Percentiles rank a stretch among this genome's conserved stretches.
Evolutionary conservation across 768 basidiomycete genomes (phyloP).

Genomic region (Suillus fuscotomentosus): DNA sequence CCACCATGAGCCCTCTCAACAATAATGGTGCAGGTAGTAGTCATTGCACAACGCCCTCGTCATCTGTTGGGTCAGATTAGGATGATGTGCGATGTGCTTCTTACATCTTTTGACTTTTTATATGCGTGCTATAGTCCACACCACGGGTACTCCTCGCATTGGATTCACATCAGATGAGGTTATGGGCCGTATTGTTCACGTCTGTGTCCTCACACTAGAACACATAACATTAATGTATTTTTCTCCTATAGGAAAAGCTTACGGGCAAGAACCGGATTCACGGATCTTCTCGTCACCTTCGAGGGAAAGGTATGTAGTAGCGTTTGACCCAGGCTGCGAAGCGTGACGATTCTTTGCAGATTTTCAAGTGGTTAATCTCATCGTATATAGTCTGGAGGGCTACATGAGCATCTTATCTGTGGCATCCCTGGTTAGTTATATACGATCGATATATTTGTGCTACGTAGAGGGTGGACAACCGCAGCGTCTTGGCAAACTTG

Average conservation of each 20-base stretch:
- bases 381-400: background rate
- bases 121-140: no score
- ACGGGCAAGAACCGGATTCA: background rate
- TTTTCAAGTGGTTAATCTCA: background rate
- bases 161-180: background rate
- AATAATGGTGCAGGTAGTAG: no score
- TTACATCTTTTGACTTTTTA: no score
- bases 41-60: no score
- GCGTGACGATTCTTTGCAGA: background rate
- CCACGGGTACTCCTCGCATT: no score
- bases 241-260: background rate
- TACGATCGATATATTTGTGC: background rate
- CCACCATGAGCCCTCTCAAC: no score
- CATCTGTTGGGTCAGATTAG: no score
- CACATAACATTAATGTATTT: background rate
- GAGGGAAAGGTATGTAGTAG: background rate
- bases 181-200: background rate
- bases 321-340: background rate
- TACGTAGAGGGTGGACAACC: no score
- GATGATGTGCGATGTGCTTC: no score
- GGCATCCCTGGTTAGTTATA: background rate
- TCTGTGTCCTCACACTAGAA: background rate
- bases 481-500: conserved; percentile 81
- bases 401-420: background rate
- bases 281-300: background rate